Evolutionary conservation across 2,329 filamentous ascomycete species (phyloP).

Genomic region (Scolecobasidium constrictum): DNA sequence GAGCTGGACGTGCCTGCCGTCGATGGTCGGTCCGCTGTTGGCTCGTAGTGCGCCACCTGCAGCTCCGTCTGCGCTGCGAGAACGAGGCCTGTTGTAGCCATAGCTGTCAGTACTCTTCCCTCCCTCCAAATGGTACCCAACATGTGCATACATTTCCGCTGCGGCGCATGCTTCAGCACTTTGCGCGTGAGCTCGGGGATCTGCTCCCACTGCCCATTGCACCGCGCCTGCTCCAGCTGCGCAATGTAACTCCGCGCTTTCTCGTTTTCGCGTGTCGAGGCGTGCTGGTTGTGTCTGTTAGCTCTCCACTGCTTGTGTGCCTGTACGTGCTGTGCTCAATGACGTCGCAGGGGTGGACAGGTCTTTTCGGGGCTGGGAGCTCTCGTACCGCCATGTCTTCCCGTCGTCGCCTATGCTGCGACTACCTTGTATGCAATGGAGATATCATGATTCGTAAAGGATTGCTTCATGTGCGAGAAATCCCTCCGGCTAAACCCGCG

Average conservation of each 20-base stretch:
- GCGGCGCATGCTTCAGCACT: constrained; percentile 83
- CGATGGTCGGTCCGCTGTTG: constrained; percentile 14
- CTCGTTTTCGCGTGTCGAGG: constrained; percentile 45
- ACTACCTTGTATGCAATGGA: too few relatives aligned
- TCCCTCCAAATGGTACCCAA: background rate
- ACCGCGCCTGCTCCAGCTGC: constrained; percentile 76
- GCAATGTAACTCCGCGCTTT: constrained; percentile 78
- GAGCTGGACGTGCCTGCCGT: constrained; percentile 16
- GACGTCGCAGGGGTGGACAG: background rate
- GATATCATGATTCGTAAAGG: too few relatives aligned
- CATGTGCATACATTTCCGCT: constrained; percentile 63
- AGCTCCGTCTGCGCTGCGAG: constrained; percentile 36
- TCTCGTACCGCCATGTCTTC: too few relatives aligned
- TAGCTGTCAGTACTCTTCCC: background rate
- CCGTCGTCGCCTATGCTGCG: too few relatives aligned
- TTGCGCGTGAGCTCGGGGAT: constrained; percentile 87
- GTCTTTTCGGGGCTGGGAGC: too few relatives aligned
- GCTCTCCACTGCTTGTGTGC: constrained; percentile 22
- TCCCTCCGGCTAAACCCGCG: too few relatives aligned
- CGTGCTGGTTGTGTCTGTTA: too few relatives aligned
- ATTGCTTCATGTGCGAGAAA: too few relatives aligned
- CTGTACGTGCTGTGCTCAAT: too few relatives aligned
- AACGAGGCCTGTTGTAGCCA: constrained; percentile 31
- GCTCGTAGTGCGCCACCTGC: constrained; percentile 31
- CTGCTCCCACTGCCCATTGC: constrained; percentile 75